Evolutionary conservation across 2,329 filamentous ascomycete genomes (phyloP), one percentile per base, ranked within the genome.

Genomic region (Venturia carpophila): DNA sequence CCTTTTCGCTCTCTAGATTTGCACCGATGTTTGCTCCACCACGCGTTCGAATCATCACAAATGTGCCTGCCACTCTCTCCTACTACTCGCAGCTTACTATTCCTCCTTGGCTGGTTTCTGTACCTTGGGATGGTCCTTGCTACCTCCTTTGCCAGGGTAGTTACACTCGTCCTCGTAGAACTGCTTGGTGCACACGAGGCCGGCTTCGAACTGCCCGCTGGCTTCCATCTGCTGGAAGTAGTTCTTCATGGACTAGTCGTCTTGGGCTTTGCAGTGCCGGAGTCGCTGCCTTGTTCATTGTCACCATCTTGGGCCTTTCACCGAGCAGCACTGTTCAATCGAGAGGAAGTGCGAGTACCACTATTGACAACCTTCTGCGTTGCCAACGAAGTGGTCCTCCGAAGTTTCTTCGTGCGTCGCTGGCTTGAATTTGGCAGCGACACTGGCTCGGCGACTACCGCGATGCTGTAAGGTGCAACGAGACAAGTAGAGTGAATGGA

Each of bases 211-310:
- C 47, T 52, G 47, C 10, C 47, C 47, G 24, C 47, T 52, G n/a
- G 47, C 47, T 11, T 52, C 21, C 47, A 52, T 52, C n/a, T 52
- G 47, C 47, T 52, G 47, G 21, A 21, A 52, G 47, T 52, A 52
- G 13, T 52, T 52, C 21, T 52, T 52, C 47, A 27, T 52, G 47
- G 21, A 27, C 11, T 52, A 27, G 47, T 52, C 47, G 21, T 15
- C 13, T 15, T 52, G 21, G 21, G 21, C 47, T 30, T 52, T 15
- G 21, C 47, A 52, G 21, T 52, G 47, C 10, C 15, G 47, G 13
- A 13, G 11, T 52, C 47, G 47, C 47, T 27, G 7, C 21, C n/a
- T 52, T 27, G 21, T 13, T 6, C 21, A 10, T 52, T 21, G 47
- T 27, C 47, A 52, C 21, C 47, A 4, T 52, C 47, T 27, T 52